Conservation (phyloP, 805 yeast species). For the Maudiozyma barnettii region DNA sequence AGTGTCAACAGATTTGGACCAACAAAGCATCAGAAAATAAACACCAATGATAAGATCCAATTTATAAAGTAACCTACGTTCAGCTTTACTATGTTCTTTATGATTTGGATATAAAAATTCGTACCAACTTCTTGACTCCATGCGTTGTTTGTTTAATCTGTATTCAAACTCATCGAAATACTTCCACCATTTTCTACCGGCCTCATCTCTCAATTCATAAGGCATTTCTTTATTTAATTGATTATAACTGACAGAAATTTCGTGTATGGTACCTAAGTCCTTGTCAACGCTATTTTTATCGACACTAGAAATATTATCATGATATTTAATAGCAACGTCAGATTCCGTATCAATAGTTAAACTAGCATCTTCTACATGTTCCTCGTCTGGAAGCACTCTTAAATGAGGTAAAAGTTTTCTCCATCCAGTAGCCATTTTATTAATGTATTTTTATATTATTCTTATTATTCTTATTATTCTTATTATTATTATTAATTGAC, state of each 20-base stretch:
- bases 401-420: constrained; percentile 20
- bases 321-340: not conserved
- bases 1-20: constrained; percentile 59
- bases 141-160: constrained; percentile 30
- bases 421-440: constrained; percentile 7
- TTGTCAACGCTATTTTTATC: not conserved
- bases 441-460: not conserved
- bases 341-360: not conserved
- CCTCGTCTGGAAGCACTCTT: constrained; percentile 15
- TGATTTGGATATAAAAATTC: constrained; percentile 29
- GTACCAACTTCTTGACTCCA: constrained; percentile 27
- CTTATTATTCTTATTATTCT: no score
- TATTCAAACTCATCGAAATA: constrained; percentile 46
- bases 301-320: not conserved
- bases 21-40: constrained; percentile 51
- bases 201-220: constrained; percentile 33
- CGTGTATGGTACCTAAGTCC: not conserved
- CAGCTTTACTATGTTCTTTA: constrained; percentile 34
- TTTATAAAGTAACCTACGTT: constrained; percentile 39
- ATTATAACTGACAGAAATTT: not conserved
- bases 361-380: not conserved
- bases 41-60: constrained; percentile 47
- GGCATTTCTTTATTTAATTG: constrained; percentile 26
- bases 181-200: constrained; percentile 36
- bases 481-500: no score